Percentiles rank a stretch among this genome's conserved stretches.
Evolutionary conservation across 202 grass and related monocot species (phyloP).

Genomic region (Eragrostis tef): DNA sequence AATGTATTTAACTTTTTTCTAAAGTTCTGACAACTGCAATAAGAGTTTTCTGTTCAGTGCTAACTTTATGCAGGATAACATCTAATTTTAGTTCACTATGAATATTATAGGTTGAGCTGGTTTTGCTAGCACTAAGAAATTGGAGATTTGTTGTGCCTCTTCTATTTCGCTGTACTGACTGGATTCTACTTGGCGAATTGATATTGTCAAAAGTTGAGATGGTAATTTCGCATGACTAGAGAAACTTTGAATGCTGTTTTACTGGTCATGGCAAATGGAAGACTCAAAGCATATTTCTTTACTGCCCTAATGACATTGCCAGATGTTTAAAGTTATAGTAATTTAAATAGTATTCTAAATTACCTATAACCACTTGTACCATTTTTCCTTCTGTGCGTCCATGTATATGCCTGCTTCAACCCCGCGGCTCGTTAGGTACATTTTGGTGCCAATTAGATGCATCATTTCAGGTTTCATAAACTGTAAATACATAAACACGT

Average conservation of each 20-base stretch:
- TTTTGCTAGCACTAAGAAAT: constrained; percentile 68
- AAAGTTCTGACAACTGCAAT: background rate
- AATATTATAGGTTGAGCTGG: constrained; percentile 61
- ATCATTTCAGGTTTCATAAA: background rate
- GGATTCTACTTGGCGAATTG: constrained; percentile 52
- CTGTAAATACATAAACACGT: background rate
- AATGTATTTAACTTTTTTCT: constrained; percentile 25
- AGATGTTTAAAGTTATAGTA: background rate
- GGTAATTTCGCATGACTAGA: constrained; percentile 29
- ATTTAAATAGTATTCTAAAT: background rate
- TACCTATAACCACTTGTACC: background rate
- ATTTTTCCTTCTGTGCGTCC: background rate
- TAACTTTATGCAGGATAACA: constrained; percentile 9
- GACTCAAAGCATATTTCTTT: background rate
- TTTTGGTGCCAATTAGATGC: background rate
- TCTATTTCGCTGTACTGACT: background rate
- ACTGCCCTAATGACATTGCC: background rate
- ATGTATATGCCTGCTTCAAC: background rate
- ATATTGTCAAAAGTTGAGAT: constrained; percentile 56
- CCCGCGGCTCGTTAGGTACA: background rate
- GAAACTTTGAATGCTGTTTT: background rate
- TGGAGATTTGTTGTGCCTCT: constrained; percentile 60
- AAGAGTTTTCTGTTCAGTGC: constrained; percentile 7
- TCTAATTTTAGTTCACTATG: constrained; percentile 15
- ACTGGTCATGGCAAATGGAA: background rate